Conservation (phyloP, 2,329 filamentous ascomycete genomes). For the Chlorencoelia australis region DNA sequence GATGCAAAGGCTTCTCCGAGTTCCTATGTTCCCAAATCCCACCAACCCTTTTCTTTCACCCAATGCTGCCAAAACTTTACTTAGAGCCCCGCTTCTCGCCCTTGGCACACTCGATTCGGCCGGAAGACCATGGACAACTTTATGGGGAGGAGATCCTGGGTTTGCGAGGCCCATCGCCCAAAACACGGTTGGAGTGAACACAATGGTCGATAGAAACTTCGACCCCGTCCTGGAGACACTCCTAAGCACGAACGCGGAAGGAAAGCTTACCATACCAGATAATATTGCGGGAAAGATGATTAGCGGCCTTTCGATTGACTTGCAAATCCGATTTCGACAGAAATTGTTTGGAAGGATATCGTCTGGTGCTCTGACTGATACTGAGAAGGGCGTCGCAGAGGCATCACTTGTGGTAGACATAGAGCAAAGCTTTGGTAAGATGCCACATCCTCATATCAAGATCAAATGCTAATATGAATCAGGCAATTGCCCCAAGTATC, state of each 20-base stretch:
- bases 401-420: conserved; percentile 54
- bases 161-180: conserved; percentile 53
- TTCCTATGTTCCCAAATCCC: conserved; percentile 52
- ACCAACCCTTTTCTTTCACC: conserved; percentile 52
- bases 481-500: conserved; percentile 80
- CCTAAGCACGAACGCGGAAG: conserved; percentile 38
- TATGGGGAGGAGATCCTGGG: conserved; percentile 65
- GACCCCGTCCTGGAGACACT: conserved; percentile 63
- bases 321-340: conserved; percentile 57
- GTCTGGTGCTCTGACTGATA: conserved; percentile 44
- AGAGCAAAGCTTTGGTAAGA: conserved; percentile 51
- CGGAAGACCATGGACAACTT: conserved; percentile 61
- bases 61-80: conserved; percentile 49
- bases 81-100: conserved; percentile 55
- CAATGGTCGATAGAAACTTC: conserved; percentile 45
- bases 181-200: conserved; percentile 52
- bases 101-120: conserved; percentile 59
- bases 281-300: conserved; percentile 39
- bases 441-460: neutral
- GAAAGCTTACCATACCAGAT: conserved; percentile 26
- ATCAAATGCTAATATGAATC: conserved; percentile 3
- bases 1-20: conserved; percentile 51
- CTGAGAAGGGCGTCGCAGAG: conserved; percentile 11
- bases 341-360: conserved; percentile 64
- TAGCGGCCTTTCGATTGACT: conserved; percentile 50